phyloP scores from a whole-genome alignment of 1,284 basidiomycete species.

The Malassezia slooffiae region DNA sequence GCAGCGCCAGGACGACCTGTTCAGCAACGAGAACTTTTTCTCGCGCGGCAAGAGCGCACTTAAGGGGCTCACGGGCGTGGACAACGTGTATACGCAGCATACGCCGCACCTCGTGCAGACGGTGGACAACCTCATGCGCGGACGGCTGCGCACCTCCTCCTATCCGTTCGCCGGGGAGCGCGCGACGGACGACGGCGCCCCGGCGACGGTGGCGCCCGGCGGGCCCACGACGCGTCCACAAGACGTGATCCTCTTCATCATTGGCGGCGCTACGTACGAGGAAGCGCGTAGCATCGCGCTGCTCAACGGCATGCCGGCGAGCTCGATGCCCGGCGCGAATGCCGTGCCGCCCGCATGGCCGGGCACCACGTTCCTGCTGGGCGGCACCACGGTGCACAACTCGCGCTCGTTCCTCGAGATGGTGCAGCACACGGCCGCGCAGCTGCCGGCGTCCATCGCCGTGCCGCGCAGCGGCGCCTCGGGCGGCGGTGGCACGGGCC shows the following conservation, averaged over 20 bases:
- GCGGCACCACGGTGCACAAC: slow-evolving; percentile 39
- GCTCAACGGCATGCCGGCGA: slow-evolving; percentile 23
- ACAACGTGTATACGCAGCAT: slow-evolving; percentile 98
- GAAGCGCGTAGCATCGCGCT: slow-evolving; percentile 37
- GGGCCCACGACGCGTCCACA: slow-evolving; percentile 20
- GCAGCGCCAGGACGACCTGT: slow-evolving; percentile 92
- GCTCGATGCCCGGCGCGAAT: slow-evolving; percentile 12
- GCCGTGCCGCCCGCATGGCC: slow-evolving; percentile 18
- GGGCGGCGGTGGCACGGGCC: slow-evolving; percentile 8
- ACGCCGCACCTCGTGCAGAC: slow-evolving; percentile 86
- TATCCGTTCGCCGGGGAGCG: slow-evolving; percentile 58
- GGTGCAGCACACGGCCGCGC: slow-evolving; percentile 35
- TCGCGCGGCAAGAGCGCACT: slow-evolving; percentile 86
- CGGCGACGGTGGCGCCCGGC: slow-evolving; percentile 7
- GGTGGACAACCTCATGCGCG: slow-evolving; percentile 76
- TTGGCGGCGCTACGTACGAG: slow-evolving; percentile 45
- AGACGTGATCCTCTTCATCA: slow-evolving; percentile 44
- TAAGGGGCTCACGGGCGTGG: slow-evolving; percentile 94
- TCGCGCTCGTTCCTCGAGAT: slow-evolving; percentile 33
- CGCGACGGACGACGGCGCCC: background rate
- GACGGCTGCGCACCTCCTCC: slow-evolving; percentile 69
- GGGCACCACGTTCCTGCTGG: slow-evolving; percentile 33
- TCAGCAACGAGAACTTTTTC: slow-evolving; percentile 88
- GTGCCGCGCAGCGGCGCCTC: slow-evolving; percentile 23
- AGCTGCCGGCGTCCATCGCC: slow-evolving; percentile 24